Base-by-base conservation (phyloP, 495 filamentous ascomycete genomes). In the Neurospora pannonica region DNA sequence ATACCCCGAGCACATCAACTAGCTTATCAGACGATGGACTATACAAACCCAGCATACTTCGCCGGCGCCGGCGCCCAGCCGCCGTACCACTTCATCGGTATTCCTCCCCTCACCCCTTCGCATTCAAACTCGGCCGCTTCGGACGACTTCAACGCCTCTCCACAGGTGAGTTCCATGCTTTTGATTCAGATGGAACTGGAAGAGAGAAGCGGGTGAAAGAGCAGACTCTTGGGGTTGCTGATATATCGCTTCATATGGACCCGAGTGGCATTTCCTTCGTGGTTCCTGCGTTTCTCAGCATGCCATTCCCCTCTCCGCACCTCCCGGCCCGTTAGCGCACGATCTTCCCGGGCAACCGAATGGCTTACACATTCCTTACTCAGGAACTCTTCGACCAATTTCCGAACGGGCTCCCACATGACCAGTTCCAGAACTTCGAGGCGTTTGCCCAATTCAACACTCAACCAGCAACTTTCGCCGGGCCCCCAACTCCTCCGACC, bases 81-180 rank as follows among this genome's bases (percentile, higher is more conserved):
- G 81, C 82, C 84, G 73, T 89, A 88, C 81, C 85, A 83, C 71
- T 89, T 88, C 79, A 85, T 88, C 74, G 84, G 84, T 75, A 86
- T 87, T 72, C 83, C 85, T 73, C 85, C 85, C 28, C 75, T 87
- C 74, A 88, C 86, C 54, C 87, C 86, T 36, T 84, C 84, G 39
- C 87, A 87, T 78, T 83, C 86, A 67, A 85, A 85, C 77, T 86
- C 87, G 73, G 83, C 81, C 46, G 83, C 83, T 70, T 85, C 86
- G 46, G 87, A 89, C 72, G 86, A 88, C 71, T 88, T 84, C 83
- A 87, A 82, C 81, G 85, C 81, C 76, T 87, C 86, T 74, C 84
- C 87, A 74, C 84, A 86, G 77, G 87, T 89, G 85, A 78, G 87
- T 87, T 76, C 37, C 71, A 74, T 17, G 73, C 72, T 37, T 34